Evolutionary conservation across 2,329 filamentous ascomycete species (phyloP).

Genomic region (Penicillium crustosum): DNA sequence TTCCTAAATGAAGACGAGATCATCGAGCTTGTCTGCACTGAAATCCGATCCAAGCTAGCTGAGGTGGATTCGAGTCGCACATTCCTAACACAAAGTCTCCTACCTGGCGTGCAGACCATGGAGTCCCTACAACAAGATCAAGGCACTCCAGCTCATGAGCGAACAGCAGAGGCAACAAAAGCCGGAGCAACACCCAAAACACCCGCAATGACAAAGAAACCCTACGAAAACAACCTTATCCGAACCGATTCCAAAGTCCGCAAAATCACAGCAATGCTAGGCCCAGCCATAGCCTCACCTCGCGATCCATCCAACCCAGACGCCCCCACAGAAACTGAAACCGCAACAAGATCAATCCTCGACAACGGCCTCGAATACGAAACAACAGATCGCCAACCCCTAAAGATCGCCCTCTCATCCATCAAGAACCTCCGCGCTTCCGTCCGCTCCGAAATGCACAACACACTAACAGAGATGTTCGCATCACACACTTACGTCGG

Average conservation of each 20-base stretch:
- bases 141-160: conserved; percentile 21
- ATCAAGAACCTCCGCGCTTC: conserved; percentile 78
- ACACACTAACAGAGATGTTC: conserved; percentile 82
- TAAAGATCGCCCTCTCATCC: conserved; percentile 74
- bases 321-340: conserved; percentile 34
- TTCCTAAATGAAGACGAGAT: conserved; percentile 98
- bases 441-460: conserved; percentile 80
- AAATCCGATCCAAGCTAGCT: conserved; percentile 74
- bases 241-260: conserved; percentile 84
- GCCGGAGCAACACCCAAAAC: conserved; percentile 39
- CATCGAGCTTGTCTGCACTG: conserved; percentile 77
- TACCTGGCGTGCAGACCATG: conserved; percentile 63
- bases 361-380: conserved; percentile 68
- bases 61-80: conserved; percentile 91
- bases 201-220: conserved; percentile 48
- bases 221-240: conserved; percentile 83
- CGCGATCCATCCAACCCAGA: conserved; percentile 27
- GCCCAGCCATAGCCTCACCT: conserved; percentile 45
- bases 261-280: conserved; percentile 96
- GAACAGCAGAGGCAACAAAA: conserved; percentile 37
- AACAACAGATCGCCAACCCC: conserved; percentile 65
- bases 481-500: conserved; percentile 90
- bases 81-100: conserved; percentile 88
- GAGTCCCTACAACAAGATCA: conserved; percentile 32
- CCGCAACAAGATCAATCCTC: conserved; percentile 23